A percentile compares a stretch with the other conserved stretches of the same genome.
These are phyloP conservation scores for Cercophora sp. DNA, from an alignment of 495 filamentous ascomycete species.

Conservation along the genomic window DNA sequence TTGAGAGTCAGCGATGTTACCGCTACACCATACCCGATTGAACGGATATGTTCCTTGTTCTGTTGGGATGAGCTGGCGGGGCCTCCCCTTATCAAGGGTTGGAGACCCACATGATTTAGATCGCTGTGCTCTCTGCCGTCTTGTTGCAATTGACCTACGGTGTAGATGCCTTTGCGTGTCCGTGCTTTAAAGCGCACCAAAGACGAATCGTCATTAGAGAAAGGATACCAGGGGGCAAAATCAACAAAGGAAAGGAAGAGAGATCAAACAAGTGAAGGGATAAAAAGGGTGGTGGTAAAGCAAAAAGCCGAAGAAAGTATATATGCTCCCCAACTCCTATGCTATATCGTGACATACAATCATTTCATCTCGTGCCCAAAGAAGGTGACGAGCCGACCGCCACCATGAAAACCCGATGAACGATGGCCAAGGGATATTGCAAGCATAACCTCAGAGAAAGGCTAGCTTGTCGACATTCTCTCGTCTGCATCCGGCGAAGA, in stretches of 20 bases:
- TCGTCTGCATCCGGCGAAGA: too few species aligned
- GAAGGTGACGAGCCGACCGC: too few species aligned
- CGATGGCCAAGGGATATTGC: neutral
- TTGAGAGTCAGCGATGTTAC: constrained; percentile 14
- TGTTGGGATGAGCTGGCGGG: neutral
- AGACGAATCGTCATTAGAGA: neutral
- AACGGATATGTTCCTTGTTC: neutral
- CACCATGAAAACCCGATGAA: neutral
- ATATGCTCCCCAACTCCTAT: too few species aligned
- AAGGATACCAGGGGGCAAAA: neutral
- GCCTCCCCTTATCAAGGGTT: neutral
- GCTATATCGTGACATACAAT: too few species aligned
- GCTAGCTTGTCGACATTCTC: neutral
- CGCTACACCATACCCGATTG: constrained; percentile 15
- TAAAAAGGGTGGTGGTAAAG: too few species aligned
- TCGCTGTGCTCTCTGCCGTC: neutral
- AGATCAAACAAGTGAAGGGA: too few species aligned
- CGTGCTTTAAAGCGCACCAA: too few species aligned
- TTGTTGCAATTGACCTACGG: too few species aligned
- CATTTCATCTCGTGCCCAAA: too few species aligned
- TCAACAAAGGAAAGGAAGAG: too few species aligned
- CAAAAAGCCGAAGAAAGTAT: too few species aligned
- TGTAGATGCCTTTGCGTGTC: too few species aligned
- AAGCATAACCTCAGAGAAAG: neutral
- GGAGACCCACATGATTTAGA: neutral